Conservation (phyloP, 2,329 filamentous ascomycete genomes). For the Talaromyces sp. region DNA sequence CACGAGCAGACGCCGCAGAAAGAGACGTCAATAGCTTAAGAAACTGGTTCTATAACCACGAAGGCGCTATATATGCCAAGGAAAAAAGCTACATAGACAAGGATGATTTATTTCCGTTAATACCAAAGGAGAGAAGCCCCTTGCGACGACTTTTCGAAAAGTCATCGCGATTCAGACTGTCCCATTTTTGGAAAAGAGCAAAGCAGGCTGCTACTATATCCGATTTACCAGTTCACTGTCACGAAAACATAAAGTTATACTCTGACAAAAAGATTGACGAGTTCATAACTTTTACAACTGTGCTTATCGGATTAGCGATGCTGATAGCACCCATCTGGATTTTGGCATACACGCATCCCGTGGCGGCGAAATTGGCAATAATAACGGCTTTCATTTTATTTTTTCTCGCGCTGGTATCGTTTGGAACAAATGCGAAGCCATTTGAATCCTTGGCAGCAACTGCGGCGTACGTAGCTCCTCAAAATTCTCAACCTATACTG, state of each 20-base stretch:
- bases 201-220: neutral
- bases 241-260: conserved; percentile 2
- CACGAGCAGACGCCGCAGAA: conserved; percentile 13
- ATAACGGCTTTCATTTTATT: conserved; percentile 34
- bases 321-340: conserved; percentile 38
- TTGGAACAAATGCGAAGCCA: conserved; percentile 6
- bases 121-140: conserved; percentile 22
- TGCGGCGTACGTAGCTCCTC: too few relatives aligned
- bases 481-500: too few relatives aligned
- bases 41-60: conserved; percentile 9
- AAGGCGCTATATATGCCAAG: conserved; percentile 1
- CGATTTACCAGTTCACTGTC: neutral
- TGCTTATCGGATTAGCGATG: conserved; percentile 30
- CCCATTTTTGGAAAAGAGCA: conserved; percentile 17
- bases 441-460: too few relatives aligned
- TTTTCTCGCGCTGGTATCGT: conserved; percentile 6
- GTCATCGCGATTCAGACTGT: conserved; percentile 19
- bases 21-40: conserved; percentile 27
- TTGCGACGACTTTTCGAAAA: conserved; percentile 24
- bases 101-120: conserved; percentile 26
- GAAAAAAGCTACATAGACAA: conserved; percentile 16
- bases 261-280: conserved; percentile 25
- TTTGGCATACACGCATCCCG: conserved; percentile 24
- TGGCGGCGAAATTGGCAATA: conserved; percentile 28
- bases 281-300: conserved; percentile 28